Evolutionary conservation across 2,329 filamentous ascomycete species (phyloP).

Genomic region (Fusarium armeniacum): DNA sequence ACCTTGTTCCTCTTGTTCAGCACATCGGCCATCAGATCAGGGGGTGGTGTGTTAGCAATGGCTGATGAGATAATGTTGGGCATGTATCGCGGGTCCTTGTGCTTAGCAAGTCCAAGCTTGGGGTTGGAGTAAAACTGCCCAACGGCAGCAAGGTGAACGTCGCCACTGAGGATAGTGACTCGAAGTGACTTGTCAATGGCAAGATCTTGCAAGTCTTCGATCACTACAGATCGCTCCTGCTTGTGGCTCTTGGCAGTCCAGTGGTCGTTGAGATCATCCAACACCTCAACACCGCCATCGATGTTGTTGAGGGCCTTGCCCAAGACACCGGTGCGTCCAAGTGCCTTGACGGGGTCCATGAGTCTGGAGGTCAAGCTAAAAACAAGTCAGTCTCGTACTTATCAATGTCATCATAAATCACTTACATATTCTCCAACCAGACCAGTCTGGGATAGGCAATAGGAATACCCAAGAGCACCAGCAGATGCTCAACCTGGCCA

Average conservation of each 20-base stretch:
- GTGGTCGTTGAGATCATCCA: slow-evolving; percentile 94
- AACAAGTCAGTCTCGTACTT: slow-evolving; percentile 52
- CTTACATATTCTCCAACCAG: slow-evolving; percentile 78
- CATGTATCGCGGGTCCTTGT: slow-evolving; percentile 96
- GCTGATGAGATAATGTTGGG: slow-evolving; percentile 94
- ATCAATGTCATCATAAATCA: slow-evolving; percentile 28
- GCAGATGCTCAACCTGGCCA: slow-evolving; percentile 88
- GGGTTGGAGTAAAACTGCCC: slow-evolving; percentile 96
- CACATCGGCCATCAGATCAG: slow-evolving; percentile 88
- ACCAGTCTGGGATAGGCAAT: slow-evolving; percentile 83
- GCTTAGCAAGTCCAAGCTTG: slow-evolving; percentile 82
- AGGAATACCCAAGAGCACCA: slow-evolving; percentile 88
- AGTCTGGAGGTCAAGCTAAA: slow-evolving; percentile 81
- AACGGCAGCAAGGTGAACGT: slow-evolving; percentile 92
- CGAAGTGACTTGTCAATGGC: slow-evolving; percentile 93
- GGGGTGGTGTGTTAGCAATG: slow-evolving; percentile 92
- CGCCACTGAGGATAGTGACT: slow-evolving; percentile 91
- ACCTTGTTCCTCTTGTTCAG: slow-evolving; percentile 93
- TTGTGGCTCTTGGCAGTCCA: slow-evolving; percentile 98
- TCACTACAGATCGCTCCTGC: slow-evolving; percentile 84
- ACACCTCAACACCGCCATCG: slow-evolving; percentile 90
- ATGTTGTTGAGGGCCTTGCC: slow-evolving; percentile 88
- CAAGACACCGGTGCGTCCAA: slow-evolving; percentile 85
- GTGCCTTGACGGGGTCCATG: slow-evolving; percentile 90
- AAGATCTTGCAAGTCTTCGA: slow-evolving; percentile 93